Percentiles rank a stretch among this genome's conserved stretches.
Evolutionary conservation across 306 rosid species (phyloP).

Genomic region (Lathyrus aphaca): DNA sequence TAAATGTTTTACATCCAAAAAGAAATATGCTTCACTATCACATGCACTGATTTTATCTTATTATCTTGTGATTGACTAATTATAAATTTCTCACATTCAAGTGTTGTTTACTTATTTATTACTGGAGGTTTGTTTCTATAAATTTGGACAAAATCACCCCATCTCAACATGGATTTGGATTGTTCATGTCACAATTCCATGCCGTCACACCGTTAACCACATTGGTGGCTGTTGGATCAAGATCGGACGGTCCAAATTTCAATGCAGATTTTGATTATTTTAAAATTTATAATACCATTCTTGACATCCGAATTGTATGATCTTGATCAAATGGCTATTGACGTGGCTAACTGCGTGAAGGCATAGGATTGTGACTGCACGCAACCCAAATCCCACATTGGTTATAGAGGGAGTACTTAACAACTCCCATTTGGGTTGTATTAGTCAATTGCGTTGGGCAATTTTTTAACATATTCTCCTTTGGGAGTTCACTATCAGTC

Average conservation of each 20-base stretch:
- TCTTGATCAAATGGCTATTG: too few species aligned
- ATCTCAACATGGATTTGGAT: not conserved
- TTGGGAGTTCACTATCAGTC: too few species aligned
- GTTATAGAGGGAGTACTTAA: constrained; percentile 16
- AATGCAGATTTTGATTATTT: too few species aligned
- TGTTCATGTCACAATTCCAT: too few species aligned
- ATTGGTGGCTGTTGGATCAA: too few species aligned
- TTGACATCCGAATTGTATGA: too few species aligned
- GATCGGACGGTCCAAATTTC: too few species aligned
- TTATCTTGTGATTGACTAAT: constrained; percentile 16
- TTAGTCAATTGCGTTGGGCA: constrained; percentile 2
- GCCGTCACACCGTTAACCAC: too few species aligned
- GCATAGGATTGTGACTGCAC: too few species aligned
- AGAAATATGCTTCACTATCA: constrained; percentile 5
- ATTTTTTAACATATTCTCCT: not conserved
- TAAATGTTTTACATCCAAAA: constrained; percentile 27
- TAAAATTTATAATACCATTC: too few species aligned
- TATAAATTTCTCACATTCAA: not conserved
- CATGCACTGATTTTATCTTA: constrained; percentile 13
- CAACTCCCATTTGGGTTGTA: not conserved
- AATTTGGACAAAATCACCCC: constrained; percentile 8
- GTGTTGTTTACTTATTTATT: constrained; percentile 4
- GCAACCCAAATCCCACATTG: too few species aligned
- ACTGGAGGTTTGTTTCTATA: constrained; percentile 27
- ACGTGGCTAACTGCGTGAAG: too few species aligned